Evolutionary conservation across 257 asterid species (phyloP), one percentile per base, ranked within the genome.

Genomic region (Penstemon davidsonii): DNA sequence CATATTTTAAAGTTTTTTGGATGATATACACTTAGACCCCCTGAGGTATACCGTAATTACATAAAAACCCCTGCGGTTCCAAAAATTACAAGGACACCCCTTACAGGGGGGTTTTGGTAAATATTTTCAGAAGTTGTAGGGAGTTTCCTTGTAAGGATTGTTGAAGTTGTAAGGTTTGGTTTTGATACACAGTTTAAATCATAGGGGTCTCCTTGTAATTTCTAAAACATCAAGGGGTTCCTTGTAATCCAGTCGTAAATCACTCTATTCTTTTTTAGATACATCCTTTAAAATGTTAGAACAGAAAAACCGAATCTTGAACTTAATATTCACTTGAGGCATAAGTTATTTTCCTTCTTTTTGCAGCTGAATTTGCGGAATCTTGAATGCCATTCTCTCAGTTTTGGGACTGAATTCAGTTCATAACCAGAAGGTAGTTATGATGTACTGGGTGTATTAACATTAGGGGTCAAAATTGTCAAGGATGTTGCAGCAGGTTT

Each of bases 311-410:
- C 33, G 33, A 45, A 60, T 40, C 33, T 36, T 45, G 13, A 25
- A 62, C 40, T 61, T 8, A 37, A 43, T 33, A 9, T 7, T 66
- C 50, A 25, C 44, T 57, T 33, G 69, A 70, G 51, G 62, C 53
- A n/a, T 15, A 62, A 15, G 6, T 33, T 7, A 11, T 8, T 42
- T 33, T 38, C 41, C 19, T 40, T 43, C 54, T 60, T 39, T 70
- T 68, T 80, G 92, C 96, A 94, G 99, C 75, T 94, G 82, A 94
- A 94, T 83, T 66, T 86, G 87, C 83, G 91, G 83, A 94, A 91
- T 78, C 96, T 94, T 65, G 96, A 88, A 68, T 88, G 95, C 65
- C 95, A 84, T 67, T 68, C 87, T 54, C 95, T 94, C 78, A 87
- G 96, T 83, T 83, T 91, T 54, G 92, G 87, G 73, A 75, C 88